These are phyloP conservation scores for Pythium utonaiense DNA, from an alignment of 352 stramenopile genomes.

Conservation along the genomic window DNA sequence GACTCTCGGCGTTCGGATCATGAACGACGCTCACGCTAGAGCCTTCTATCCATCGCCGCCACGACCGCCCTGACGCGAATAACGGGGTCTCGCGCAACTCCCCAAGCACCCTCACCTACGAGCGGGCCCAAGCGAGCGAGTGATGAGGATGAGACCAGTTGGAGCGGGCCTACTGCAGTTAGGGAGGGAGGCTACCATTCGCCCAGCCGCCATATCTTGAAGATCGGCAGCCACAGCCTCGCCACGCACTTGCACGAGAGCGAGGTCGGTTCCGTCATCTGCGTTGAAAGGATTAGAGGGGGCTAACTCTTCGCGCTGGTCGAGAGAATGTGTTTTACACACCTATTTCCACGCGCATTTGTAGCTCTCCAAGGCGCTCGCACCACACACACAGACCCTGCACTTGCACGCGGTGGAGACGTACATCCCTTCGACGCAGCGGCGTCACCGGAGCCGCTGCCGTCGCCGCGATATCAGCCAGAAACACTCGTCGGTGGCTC, in stretches of 20 bases:
- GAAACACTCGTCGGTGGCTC: constrained; percentile 15
- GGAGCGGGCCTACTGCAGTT: no score
- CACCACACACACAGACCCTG: constrained; percentile 18
- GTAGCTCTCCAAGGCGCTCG: constrained; percentile 7
- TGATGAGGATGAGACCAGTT: no score
- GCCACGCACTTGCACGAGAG: constrained; percentile 19
- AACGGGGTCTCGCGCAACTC: constrained; percentile 12
- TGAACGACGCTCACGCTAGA: constrained; percentile 36
- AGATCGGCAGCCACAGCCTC: constrained; percentile 8
- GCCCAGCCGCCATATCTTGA: constrained; percentile 1
- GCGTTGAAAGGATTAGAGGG: not conserved
- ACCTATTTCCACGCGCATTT: constrained; percentile 19
- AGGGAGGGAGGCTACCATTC: constrained; percentile 3
- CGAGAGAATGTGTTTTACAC: no score
- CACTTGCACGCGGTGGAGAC: constrained; percentile 14
- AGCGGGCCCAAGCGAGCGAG: no score
- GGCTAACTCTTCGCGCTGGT: no score
- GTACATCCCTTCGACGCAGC: not conserved
- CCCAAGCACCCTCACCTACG: constrained; percentile 9
- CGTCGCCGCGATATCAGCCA: constrained; percentile 15
- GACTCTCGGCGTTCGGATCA: constrained; percentile 55
- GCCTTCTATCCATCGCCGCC: constrained; percentile 19
- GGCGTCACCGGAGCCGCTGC: not conserved
- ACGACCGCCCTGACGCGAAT: constrained; percentile 18
- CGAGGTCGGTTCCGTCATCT: constrained; percentile 24